Evolutionary conservation across 345 rosid genomes (phyloP).

Genomic region (Garcia nutans): DNA sequence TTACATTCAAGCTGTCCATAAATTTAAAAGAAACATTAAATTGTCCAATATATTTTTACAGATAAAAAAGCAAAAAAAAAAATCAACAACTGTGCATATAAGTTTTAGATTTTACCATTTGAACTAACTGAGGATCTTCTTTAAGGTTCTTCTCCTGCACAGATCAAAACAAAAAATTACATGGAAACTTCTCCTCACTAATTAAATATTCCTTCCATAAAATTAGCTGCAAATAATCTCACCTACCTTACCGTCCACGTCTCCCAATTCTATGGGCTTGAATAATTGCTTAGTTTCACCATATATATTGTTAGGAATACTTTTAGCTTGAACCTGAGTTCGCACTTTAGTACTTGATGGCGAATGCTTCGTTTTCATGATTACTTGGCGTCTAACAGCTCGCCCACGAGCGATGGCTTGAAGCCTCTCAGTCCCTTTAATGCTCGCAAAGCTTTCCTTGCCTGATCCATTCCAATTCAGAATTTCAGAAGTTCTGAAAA

Average conservation of each 20-base stretch:
- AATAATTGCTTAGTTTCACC: constrained; percentile 30
- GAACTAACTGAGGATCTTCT: not conserved
- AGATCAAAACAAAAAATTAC: not conserved
- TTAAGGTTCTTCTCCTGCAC: constrained; percentile 14
- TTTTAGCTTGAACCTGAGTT: constrained; percentile 22
- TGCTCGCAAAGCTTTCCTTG: constrained; percentile 86
- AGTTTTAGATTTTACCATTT: constrained; percentile 2
- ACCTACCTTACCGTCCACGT: constrained; percentile 43
- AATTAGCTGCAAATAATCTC: not conserved
- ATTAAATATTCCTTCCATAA: not conserved
- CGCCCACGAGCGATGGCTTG: constrained; percentile 83
- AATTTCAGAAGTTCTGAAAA: not conserved
- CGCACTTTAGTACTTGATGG: constrained; percentile 30
- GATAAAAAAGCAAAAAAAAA: not conserved
- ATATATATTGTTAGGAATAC: constrained; percentile 6
- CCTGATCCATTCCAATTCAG: constrained; percentile 45
- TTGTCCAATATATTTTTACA: too few species aligned
- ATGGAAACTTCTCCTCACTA: not conserved
- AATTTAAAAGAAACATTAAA: not conserved
- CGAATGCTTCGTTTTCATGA: constrained; percentile 27
- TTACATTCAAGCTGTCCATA: constrained; percentile 39
- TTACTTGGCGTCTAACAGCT: constrained; percentile 53
- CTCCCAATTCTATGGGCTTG: constrained; percentile 35
- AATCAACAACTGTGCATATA: not conserved
- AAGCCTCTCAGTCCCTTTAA: constrained; percentile 76